These are phyloP conservation scores for Pisolithus thermaeus DNA, from an alignment of 1,284 basidiomycete species.

Conservation along the genomic window DNA sequence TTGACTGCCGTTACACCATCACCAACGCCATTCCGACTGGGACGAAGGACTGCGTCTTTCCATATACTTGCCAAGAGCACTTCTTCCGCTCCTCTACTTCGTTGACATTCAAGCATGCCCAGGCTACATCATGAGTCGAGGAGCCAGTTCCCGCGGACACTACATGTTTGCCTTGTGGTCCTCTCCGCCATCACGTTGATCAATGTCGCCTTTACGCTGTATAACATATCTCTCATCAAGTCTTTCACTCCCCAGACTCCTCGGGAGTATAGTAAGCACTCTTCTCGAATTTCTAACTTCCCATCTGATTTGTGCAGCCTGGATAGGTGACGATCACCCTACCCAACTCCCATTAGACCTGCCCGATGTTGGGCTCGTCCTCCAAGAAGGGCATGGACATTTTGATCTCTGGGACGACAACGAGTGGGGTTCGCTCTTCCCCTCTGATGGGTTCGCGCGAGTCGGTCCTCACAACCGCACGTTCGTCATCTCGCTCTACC, in stretches of 20 bases:
- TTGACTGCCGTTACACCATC: no score
- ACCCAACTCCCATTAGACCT: conserved; percentile 24
- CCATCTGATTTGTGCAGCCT: conserved; percentile 14
- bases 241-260: conserved; percentile 12
- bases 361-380: conserved; percentile 21
- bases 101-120: background rate
- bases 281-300: no score
- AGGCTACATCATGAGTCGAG: conserved; percentile 1
- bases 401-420: conserved; percentile 28
- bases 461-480: conserved; percentile 29
- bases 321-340: conserved; percentile 25
- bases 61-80: no score
- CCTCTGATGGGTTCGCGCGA: conserved; percentile 31
- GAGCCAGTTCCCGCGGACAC: background rate
- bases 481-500: conserved; percentile 31
- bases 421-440: conserved; percentile 35
- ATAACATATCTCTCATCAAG: conserved; percentile 11
- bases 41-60: no score
- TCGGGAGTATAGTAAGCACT: conserved; percentile 21
- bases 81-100: background rate
- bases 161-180: conserved; percentile 13
- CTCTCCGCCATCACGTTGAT: conserved; percentile 17
- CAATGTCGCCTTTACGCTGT: conserved; percentile 19
- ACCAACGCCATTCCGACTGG: no score
- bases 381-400: conserved; percentile 18